Evolutionary conservation across 2,329 filamentous ascomycete species (phyloP).

Genomic region (Pseudogymnoascus pannorum): DNA sequence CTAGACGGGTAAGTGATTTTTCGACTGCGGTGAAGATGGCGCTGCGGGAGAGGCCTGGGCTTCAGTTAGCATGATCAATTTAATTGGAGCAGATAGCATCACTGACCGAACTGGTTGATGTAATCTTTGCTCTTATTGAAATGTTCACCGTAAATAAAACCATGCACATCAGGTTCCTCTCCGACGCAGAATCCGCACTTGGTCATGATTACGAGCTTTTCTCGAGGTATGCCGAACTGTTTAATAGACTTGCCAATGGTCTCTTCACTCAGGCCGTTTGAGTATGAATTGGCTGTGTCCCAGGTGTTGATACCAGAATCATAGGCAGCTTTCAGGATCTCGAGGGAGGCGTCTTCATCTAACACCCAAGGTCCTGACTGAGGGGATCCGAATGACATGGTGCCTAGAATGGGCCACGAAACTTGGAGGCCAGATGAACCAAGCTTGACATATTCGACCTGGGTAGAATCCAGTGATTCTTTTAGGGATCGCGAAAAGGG

Average conservation of each 20-base stretch:
- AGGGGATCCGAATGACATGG: constrained; percentile 53
- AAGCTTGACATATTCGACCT: constrained; percentile 44
- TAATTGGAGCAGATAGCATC: constrained; percentile 29
- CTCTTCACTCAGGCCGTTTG: constrained; percentile 41
- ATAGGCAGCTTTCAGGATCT: constrained; percentile 45
- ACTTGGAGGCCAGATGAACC: constrained; percentile 55
- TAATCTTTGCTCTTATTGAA: constrained; percentile 42
- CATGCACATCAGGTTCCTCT: no score
- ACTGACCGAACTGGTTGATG: constrained; percentile 32
- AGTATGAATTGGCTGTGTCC: constrained; percentile 50
- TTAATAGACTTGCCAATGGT: constrained; percentile 51
- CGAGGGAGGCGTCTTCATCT: no score
- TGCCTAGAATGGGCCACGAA: constrained; percentile 56
- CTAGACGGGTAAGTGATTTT: constrained; percentile 40
- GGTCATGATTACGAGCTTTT: constrained; percentile 51
- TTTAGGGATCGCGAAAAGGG: no score
- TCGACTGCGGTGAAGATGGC: constrained; percentile 54
- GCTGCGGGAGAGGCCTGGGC: constrained; percentile 53
- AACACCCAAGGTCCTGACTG: constrained; percentile 48
- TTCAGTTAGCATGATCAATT: constrained; percentile 55
- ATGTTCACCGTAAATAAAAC: no score
- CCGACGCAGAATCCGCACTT: no score
- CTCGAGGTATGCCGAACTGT: constrained; percentile 49
- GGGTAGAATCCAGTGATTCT: constrained; percentile 34
- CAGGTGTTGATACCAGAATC: constrained; percentile 57